These are phyloP conservation scores for Aurantiochytrium sp. DNA, from an alignment of 108 stramenopile genomes.

Conservation along the genomic window DNA sequence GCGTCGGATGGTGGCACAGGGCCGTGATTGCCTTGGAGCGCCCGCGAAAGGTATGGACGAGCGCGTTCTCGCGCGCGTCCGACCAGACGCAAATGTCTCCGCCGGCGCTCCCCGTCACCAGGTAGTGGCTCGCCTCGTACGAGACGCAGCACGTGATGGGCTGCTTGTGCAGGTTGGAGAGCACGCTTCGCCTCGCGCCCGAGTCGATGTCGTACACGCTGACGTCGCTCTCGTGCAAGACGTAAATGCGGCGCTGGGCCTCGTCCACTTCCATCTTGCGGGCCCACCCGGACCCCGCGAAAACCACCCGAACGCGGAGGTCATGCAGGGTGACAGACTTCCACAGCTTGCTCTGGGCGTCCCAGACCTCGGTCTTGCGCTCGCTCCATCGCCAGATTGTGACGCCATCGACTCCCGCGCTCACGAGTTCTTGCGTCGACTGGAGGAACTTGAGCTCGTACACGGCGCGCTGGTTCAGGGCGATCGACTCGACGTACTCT, in stretches of 20 bases:
- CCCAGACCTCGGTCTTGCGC: conserved; percentile 7
- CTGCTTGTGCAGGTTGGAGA: conserved; percentile 1
- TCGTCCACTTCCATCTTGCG: background rate
- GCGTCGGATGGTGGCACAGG: background rate
- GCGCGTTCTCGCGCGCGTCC: background rate
- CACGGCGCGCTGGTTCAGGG: background rate
- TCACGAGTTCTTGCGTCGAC: background rate
- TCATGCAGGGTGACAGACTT: background rate
- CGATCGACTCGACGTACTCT: background rate
- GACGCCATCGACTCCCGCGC: background rate
- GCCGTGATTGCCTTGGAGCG: conserved; percentile 4
- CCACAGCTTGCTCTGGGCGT: background rate
- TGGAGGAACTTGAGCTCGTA: background rate
- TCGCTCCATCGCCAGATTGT: background rate
- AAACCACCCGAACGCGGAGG: background rate
- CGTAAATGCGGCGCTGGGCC: background rate
- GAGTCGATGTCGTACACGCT: background rate
- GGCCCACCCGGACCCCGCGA: background rate
- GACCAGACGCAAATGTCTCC: conserved; percentile 9
- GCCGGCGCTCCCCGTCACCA: background rate
- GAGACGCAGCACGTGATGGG: background rate
- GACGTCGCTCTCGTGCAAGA: background rate
- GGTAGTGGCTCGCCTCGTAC: background rate
- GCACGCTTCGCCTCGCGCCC: no score
- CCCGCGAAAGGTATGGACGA: background rate